A percentile compares a stretch with the other conserved stretches of the same genome.
These are phyloP conservation scores for Camellia granthamiana DNA, from an alignment of 148 eudicot species.

Conservation along the genomic window DNA sequence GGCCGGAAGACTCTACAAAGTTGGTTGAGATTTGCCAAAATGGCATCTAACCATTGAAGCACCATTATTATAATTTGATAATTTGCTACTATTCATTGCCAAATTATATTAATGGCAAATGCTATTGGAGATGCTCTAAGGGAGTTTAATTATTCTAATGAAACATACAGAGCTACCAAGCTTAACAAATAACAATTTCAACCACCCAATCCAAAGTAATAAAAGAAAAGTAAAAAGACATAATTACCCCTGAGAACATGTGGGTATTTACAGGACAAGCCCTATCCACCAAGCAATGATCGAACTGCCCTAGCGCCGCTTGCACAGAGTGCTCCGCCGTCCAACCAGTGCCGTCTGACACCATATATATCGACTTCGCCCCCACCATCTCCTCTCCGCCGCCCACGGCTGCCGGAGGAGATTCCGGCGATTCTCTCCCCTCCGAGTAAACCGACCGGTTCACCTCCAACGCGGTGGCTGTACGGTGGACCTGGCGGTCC, in stretches of 20 bases:
- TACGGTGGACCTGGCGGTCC: constrained; percentile 34
- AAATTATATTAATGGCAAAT: too few relatives aligned
- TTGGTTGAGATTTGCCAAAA: too few relatives aligned
- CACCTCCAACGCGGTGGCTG: not conserved
- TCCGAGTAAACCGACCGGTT: not conserved
- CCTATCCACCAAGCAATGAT: constrained; percentile 78
- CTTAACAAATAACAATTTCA: too few relatives aligned
- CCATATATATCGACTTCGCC: constrained; percentile 72
- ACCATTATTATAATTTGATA: too few relatives aligned
- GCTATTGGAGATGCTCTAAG: too few relatives aligned
- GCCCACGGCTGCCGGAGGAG: constrained; percentile 1
- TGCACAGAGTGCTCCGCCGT: constrained; percentile 83
- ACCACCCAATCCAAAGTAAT: too few relatives aligned
- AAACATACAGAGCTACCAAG: not conserved
- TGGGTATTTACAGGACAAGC: constrained; percentile 83
- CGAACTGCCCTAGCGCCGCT: constrained; percentile 94
- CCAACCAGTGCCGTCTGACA: constrained; percentile 96
- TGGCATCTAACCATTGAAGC: too few relatives aligned
- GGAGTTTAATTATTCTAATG: not conserved
- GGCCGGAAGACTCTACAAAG: too few relatives aligned
- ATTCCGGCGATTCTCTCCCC: not conserved
- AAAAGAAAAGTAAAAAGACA: not conserved
- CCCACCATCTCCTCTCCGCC: not conserved
- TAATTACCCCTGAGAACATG: constrained; percentile 79
- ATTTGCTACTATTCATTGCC: too few relatives aligned